phyloP scores from a whole-genome alignment of 805 yeast species.

The Candida verbasci region DNA sequence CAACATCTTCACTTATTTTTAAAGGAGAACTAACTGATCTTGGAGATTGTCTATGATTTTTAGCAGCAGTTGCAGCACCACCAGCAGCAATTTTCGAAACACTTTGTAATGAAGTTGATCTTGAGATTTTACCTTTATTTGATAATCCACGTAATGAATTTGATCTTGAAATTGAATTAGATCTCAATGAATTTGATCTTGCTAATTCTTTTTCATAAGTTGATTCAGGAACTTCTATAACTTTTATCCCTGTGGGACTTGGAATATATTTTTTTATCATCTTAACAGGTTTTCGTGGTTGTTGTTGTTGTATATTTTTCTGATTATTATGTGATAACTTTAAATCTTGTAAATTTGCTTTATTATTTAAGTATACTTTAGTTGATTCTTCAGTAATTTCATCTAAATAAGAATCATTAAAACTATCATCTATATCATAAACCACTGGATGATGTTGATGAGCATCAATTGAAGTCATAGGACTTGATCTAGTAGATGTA shows the following conservation, averaged over 20 bases:
- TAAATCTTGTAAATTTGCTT: conserved; percentile 31
- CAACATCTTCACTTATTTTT: conserved; percentile 15
- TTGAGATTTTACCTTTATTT: conserved; percentile 12
- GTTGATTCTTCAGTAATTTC: conserved; percentile 25
- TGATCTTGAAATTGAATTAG: conserved; percentile 23
- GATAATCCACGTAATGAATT: conserved; percentile 12
- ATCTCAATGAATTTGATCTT: conserved; percentile 36
- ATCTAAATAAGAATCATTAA: conserved; percentile 28
- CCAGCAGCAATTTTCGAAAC: conserved; percentile 7
- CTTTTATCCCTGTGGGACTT: conserved; percentile 64
- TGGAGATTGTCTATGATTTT: not conserved
- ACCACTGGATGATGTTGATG: conserved; percentile 5
- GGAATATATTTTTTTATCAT: conserved; percentile 71
- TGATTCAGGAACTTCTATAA: conserved; percentile 63
- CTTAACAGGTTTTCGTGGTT: conserved; percentile 17
- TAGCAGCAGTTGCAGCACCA: conserved; percentile 3
- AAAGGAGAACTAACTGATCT: conserved; percentile 6
- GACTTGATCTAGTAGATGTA: conserved; percentile 7
- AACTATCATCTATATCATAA: conserved; percentile 26
- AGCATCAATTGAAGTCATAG: conserved; percentile 8
- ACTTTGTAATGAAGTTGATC: conserved; percentile 22
- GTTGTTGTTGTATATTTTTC: not conserved
- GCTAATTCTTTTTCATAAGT: conserved; percentile 33
- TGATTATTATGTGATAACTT: conserved; percentile 20
- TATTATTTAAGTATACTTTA: conserved; percentile 22